Base-by-base conservation (phyloP, 345 rosid species). In the Citrus glauca region DNA sequence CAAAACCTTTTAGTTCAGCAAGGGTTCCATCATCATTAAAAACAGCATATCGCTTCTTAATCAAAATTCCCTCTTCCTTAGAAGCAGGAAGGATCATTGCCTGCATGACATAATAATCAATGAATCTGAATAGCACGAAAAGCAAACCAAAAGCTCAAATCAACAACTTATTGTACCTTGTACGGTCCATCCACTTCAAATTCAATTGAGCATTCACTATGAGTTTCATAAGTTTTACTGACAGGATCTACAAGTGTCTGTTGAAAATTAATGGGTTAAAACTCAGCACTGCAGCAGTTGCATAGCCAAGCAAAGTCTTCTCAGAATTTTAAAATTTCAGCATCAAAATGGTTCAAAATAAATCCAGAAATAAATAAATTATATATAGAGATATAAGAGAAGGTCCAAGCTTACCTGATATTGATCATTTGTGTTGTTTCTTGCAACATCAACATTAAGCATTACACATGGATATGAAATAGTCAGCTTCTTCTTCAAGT, bases 131-230 rank as follows among this genome's bases (percentile, higher is more conserved):
- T 50, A 75, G 69, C 25, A 69, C 17, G 53, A 81, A 80, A 79
- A 73, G 30, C 22, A 53, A 37, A 72, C 66, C 30, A 45, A 65
- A 81, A 69, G n/a, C 32, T 76, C 60, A 72, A 73, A 77, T 77
- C 60, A 56, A 35, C 17, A 6, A 65, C 38, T 55, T 48, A 50
- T 5, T 56, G 38, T 91, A 93, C 98, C 99, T 95, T 95, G 90
- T 95, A 95, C 48, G 98, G 99, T 79, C 99, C 99, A 89, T 95
- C 99, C 81, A 95, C 99, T 89, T 95, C 99, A 85, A 95, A 95
- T 83, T 95, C 98, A 85, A 95, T 95, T 69, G 99, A 95, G 87
- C 99, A 95, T 88, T 95, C 99, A 76, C 98, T 95, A 71, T 87
- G 94, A 40, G 91, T 89, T 78, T 84, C 78, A 81, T 95, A 95